phyloP scores from a whole-genome alignment of 1,284 basidiomycete genomes.

The Vanrija sp. region DNA sequence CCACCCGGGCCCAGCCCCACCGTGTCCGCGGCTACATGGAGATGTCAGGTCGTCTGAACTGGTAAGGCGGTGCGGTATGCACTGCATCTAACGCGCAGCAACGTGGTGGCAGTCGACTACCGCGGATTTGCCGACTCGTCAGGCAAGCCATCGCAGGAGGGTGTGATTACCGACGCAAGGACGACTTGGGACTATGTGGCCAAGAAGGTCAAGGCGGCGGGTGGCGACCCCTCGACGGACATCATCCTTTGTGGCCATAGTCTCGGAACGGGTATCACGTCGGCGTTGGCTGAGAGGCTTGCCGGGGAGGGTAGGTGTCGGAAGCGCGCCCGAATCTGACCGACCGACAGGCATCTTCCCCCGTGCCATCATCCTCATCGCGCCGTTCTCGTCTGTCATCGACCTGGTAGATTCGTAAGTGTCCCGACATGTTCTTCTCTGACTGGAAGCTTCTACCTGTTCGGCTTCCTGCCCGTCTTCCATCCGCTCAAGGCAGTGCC shows the following conservation, averaged over 20 bases:
- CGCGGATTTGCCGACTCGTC: conserved; percentile 88
- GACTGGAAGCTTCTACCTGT: conserved; percentile 32
- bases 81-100: conserved; percentile 45
- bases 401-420: conserved; percentile 37
- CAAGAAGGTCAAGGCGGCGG: conserved; percentile 2
- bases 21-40: conserved; percentile 27
- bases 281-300: conserved; percentile 42
- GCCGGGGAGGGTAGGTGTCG: conserved; percentile 28
- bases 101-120: conserved; percentile 83
- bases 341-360: conserved; percentile 25
- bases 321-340: conserved; percentile 7
- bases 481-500: conserved; percentile 31
- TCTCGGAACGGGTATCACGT: conserved; percentile 78
- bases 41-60: conserved; percentile 30
- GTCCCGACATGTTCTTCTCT: not conserved
- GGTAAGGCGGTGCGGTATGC: conserved; percentile 37
- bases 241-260: conserved; percentile 65
- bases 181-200: conserved; percentile 77
- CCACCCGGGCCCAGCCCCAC: conserved; percentile 11
- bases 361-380: conserved; percentile 37
- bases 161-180: conserved; percentile 69
- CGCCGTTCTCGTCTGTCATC: conserved; percentile 42
- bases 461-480: conserved; percentile 35
- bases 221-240: conserved; percentile 4
- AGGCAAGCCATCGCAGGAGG: conserved; percentile 69